Evolutionary conservation across 805 yeast genomes (phyloP).

Genomic region (Priceomyces melissophilus): DNA sequence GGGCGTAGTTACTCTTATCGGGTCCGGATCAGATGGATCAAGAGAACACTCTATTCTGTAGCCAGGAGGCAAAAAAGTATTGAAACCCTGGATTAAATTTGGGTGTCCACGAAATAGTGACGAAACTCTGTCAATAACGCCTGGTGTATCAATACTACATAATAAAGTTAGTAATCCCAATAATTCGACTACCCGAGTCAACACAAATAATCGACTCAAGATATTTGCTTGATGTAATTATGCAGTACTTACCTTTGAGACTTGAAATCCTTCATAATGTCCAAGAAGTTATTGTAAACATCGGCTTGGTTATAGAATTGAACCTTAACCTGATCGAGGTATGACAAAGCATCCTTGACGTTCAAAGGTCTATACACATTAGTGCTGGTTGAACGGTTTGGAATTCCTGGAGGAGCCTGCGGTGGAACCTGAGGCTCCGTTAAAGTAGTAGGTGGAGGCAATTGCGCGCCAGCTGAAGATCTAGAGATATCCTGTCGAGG

Average conservation of each 20-base stretch:
- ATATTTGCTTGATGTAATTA: neutral
- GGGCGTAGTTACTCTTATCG: constrained; percentile 93
- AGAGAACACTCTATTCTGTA: constrained; percentile 87
- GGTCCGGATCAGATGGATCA: constrained; percentile 86
- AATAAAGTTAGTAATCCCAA: constrained; percentile 12
- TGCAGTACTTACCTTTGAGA: constrained; percentile 63
- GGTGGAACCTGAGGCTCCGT: constrained; percentile 14
- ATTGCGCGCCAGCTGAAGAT: constrained; percentile 21
- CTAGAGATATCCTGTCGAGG: constrained; percentile 24
- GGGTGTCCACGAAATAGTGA: constrained; percentile 91
- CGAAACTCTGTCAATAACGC: constrained; percentile 94
- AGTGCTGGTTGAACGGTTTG: constrained; percentile 40
- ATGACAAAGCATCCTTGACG: constrained; percentile 93
- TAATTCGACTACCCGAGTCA: neutral
- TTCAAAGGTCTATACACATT: constrained; percentile 73
- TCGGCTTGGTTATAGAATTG: constrained; percentile 92
- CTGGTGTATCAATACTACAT: constrained; percentile 86
- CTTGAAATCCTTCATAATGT: constrained; percentile 98
- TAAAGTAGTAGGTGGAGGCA: constrained; percentile 27
- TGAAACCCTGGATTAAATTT: constrained; percentile 91
- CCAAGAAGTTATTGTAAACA: constrained; percentile 92
- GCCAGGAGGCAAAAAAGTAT: constrained; percentile 96
- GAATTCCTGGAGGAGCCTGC: constrained; percentile 30
- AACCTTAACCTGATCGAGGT: constrained; percentile 90
- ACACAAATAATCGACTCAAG: neutral